Conservation (phyloP, 106 monocot genomes). For the Allium cepa region DNA sequence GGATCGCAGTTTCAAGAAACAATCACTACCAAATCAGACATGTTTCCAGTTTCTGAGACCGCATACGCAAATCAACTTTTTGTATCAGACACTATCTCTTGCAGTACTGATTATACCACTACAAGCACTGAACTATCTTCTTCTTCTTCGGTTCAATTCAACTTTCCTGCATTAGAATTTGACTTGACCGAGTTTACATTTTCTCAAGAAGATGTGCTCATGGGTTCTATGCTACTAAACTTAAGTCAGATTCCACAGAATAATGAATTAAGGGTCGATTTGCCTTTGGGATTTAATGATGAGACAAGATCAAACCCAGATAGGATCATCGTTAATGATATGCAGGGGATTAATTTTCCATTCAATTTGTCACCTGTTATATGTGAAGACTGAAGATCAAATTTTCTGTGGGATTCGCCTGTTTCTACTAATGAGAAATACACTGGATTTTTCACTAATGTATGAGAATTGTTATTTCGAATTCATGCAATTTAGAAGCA, state of each 20-base stretch:
- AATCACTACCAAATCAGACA: conserved; percentile 11
- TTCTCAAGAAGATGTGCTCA: conserved; percentile 16
- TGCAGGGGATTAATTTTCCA: no score
- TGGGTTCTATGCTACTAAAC: conserved; percentile 28
- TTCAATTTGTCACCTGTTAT: no score
- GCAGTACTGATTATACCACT: background rate
- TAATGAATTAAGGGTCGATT: conserved; percentile 24
- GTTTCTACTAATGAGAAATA: no score
- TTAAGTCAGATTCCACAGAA: conserved; percentile 22
- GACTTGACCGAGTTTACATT: conserved; percentile 23
- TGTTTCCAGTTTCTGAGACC: conserved; percentile 20
- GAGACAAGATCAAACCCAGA: background rate
- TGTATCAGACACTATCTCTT: conserved; percentile 17
- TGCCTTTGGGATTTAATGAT: conserved; percentile 16
- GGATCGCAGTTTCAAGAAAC: conserved; percentile 29
- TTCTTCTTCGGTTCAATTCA: no score
- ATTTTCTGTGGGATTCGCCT: no score
- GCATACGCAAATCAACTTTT: conserved; percentile 4
- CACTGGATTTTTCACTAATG: no score
- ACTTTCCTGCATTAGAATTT: background rate
- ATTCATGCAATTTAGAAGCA: no score
- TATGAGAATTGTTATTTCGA: no score
- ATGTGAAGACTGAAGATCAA: no score
- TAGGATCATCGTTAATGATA: no score
- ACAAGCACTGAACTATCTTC: no score